Base-by-base conservation (phyloP, 305 asterid genomes). In the Solanum hybrid region DNA sequence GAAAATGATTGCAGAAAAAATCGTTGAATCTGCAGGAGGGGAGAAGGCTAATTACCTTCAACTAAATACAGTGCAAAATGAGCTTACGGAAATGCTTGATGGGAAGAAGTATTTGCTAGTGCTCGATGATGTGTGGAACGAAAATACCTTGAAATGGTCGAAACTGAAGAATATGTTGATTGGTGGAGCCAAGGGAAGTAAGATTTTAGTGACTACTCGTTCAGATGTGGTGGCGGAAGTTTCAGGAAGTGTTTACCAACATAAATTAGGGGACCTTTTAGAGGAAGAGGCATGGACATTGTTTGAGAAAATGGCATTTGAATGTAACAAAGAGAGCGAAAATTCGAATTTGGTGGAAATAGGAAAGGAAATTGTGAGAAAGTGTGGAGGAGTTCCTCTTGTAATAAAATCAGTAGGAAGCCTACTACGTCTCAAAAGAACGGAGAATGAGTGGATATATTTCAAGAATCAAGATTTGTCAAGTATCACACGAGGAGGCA, bases 381-480 rank as follows among this genome's bases (percentile, higher is more conserved):
- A 51, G 1, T 51, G 67, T 51, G 67, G 64, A 46, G 64, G 86
- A 80, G 86, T 80, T 80, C 86, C 86, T 81, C 86, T 81, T 81
- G 67, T 0, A 24, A 24, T 39, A 39, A 81, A 31, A 33, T 39
- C n/a, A 24, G 86, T 39, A 24, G 35, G 86, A 81, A 81, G 67
- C 86, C 86, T 81, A 81, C 86, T 81, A 2, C 86, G 86, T 14
- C 67, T 24, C 61, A 81, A 81, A 81, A 81, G 86, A 13, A 39
- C 86, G 4, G 86, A 39, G 35, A 57, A 39, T 39, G 86, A 81
- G 31, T 81, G 67, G 86, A 81, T 24, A 24, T 81, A 81, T 81
- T 81, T 39, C 67, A 81, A 13, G 86, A 81, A 24, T 81, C 86
- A 81, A 81, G 86, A 81, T 81, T 81, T 37, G 67, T 81, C 86